Evolutionary conservation across 2,329 filamentous ascomycete genomes (phyloP), one percentile per base, ranked within the genome.

Genomic region (Tothia fuscella): DNA sequence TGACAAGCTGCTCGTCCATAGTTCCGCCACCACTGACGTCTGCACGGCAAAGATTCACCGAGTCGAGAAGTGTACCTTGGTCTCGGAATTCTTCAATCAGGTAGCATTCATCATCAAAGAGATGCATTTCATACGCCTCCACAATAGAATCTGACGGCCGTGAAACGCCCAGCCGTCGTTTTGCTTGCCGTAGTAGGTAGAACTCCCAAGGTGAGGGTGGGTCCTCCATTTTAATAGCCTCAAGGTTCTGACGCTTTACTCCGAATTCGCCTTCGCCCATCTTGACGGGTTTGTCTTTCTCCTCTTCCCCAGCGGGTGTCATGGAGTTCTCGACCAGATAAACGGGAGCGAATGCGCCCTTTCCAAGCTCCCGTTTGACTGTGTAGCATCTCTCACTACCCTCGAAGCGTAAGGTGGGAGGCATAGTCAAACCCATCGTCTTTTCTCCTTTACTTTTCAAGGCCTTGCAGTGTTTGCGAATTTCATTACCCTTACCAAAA

Each of bases 171-270:
- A 98, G 69, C 1, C 91, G 82, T 17, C 74, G 67, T 48, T 89
- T 84, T 2, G 83, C 78, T 42, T 86, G 75, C 2, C 85, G 80
- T 67, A 96, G 86, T 61, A 98, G 93, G 62, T 94, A 83, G 56
- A 96, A 98, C 56, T 98, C 91, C 91, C 91, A 98, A 0, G 83
- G 72, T 4, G 79, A 82, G 0, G 89, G 84, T 1, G 88, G 86
- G 24, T 82, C 75, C 63, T 98, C 91, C 77, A 94, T 88, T 62
- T 98, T 98, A 51, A 98, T 70, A 2, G 91, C 91, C 60, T 95
- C 87, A 4, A 91, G 70, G 1, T 66, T 48, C 32, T 66, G 66
- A 31, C 82, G 76, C 25, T 64, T 65, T 7, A 68, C 54, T n/a
- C 73, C 66, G 53, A 80, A 76, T 10, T 68, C 62, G 22, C 77